Evolutionary conservation across 768 basidiomycete genomes (phyloP).

Genomic region (Suillus alpinus): DNA sequence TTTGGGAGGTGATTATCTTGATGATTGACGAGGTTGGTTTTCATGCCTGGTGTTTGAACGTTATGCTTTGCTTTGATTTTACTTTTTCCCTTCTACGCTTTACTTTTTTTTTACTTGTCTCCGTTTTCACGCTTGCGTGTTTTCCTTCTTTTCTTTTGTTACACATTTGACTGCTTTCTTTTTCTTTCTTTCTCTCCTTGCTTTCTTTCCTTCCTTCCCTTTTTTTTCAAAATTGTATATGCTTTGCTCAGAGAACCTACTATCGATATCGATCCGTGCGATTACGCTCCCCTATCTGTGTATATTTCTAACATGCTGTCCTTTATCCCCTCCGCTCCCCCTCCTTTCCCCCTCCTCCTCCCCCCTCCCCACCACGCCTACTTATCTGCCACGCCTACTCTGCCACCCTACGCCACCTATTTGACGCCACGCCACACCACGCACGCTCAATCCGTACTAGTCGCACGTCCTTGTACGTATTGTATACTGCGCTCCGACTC

Average conservation of each 20-base stretch:
- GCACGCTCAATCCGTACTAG: not conserved
- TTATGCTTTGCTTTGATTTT: not conserved
- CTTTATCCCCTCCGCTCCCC: not conserved
- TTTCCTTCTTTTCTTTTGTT: not conserved
- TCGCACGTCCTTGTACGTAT: not conserved
- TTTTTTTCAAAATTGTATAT: not conserved
- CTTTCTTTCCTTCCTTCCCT: not conserved
- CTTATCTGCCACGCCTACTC: not conserved
- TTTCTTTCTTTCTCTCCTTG: not conserved
- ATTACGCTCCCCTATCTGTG: not conserved
- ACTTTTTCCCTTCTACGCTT: not conserved
- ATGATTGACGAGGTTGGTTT: not conserved
- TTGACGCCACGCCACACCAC: not conserved
- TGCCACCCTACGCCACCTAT: not conserved
- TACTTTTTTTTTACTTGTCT: not conserved
- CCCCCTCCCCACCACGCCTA: not conserved
- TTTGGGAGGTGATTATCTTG: constrained; percentile 20
- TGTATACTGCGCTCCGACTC: not conserved
- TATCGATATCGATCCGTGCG: not conserved
- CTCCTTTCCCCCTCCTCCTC: not conserved
- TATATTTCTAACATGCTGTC: not conserved
- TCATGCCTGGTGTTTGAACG: constrained; percentile 1
- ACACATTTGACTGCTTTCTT: not conserved
- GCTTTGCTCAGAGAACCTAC: not conserved
- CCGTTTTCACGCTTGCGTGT: not conserved